Evolutionary conservation across 192 early-diverging fungal species (phyloP).

Genomic region (Coemansia sp.): DNA sequence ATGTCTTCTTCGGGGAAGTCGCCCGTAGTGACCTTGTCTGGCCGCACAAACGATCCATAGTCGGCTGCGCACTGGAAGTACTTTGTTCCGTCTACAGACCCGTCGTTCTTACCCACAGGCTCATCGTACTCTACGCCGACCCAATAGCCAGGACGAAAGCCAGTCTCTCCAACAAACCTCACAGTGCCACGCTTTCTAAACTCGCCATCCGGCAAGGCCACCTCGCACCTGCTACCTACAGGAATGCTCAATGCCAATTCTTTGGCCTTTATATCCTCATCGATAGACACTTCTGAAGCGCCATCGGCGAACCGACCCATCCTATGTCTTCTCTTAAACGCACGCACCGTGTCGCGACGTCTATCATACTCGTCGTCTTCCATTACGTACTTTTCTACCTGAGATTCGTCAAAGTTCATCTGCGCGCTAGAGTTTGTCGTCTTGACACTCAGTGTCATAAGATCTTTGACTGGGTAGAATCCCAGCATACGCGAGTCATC

Average conservation of each 20-base stretch:
- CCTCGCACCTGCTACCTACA: constrained; percentile 82
- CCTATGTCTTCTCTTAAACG: constrained; percentile 87
- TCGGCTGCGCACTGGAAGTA: constrained; percentile 79
- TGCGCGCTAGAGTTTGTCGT: constrained; percentile 20
- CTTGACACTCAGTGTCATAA: constrained; percentile 69
- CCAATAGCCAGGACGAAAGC: constrained; percentile 89
- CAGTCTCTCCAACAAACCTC: constrained; percentile 68
- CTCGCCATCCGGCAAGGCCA: constrained; percentile 60
- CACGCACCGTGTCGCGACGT: constrained; percentile 77
- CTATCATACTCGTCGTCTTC: constrained; percentile 86
- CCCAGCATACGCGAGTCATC: constrained; percentile 76
- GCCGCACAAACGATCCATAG: constrained; percentile 87
- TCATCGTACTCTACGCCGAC: constrained; percentile 96
- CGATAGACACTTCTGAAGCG: constrained; percentile 79
- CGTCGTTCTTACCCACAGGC: constrained; percentile 93
- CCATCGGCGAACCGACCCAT: constrained; percentile 80
- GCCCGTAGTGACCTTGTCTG: constrained; percentile 84
- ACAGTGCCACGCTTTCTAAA: constrained; percentile 63
- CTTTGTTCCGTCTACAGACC: constrained; percentile 68
- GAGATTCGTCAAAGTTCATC: constrained; percentile 82
- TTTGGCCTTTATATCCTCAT: constrained; percentile 61
- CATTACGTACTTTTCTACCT: constrained; percentile 94
- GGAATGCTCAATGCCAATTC: constrained; percentile 66
- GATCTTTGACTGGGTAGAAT: constrained; percentile 82
- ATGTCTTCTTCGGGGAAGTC: constrained; percentile 92